These are phyloP conservation scores for Rhynchosporium secalis DNA, from an alignment of 2,329 filamentous ascomycete species.

Conservation along the genomic window DNA sequence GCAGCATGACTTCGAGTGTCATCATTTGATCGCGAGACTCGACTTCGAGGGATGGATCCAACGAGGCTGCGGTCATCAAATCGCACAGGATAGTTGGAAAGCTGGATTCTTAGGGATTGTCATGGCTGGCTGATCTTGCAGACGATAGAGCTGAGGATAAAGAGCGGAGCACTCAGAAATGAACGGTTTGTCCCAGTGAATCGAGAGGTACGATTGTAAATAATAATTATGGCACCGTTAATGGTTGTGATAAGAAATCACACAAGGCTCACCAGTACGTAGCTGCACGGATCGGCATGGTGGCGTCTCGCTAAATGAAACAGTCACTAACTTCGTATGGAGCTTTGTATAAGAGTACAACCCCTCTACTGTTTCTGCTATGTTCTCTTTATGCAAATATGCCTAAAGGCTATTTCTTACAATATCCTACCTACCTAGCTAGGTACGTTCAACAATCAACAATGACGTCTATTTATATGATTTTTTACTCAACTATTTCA, in stretches of 20 bases:
- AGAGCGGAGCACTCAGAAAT: not conserved
- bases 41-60: not conserved
- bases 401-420: no score
- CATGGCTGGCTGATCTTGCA: conserved; percentile 9
- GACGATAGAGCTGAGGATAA: not conserved
- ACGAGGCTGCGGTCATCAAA: conserved; percentile 20
- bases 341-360: no score
- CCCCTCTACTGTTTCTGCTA: no score
- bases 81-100: not conserved
- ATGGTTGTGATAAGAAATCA: conserved; percentile 7
- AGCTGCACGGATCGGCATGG: not conserved
- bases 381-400: no score
- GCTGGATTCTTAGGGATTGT: not conserved
- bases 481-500: no score
- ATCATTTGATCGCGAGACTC: not conserved
- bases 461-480: no score
- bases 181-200: not conserved
- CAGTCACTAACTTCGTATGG: not conserved
- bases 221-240: not conserved
- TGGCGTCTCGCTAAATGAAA: conserved; percentile 7
- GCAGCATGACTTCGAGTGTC: conserved; percentile 26
- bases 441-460: no score
- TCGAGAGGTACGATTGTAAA: not conserved
- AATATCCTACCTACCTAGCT: no score
- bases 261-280: not conserved